A percentile compares a stretch with the other conserved stretches of the same genome.
Evolutionary conservation across 306 rosid species (phyloP).

Genomic region (Lathyrus aphaca): DNA sequence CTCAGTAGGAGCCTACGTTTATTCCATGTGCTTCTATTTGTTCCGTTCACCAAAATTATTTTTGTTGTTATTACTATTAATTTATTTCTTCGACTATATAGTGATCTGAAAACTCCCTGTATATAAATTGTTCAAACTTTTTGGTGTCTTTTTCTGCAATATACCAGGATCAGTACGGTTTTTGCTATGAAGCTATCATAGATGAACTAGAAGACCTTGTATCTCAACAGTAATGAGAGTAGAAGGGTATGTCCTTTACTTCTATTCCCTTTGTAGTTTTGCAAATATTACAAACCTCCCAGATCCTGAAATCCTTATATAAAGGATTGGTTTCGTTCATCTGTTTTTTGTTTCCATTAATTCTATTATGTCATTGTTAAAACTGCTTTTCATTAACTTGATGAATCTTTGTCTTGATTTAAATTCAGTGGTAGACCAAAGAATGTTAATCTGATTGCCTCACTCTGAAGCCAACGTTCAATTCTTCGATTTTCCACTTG

Average conservation of each 20-base stretch:
- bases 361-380: slow-evolving; percentile 14
- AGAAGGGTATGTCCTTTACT: slow-evolving; percentile 43
- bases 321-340: background rate
- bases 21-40: background rate
- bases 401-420: slow-evolving; percentile 31
- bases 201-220: slow-evolving; percentile 80
- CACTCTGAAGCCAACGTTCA: slow-evolving; percentile 37
- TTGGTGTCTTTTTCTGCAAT: slow-evolving; percentile 33
- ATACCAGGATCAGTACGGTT: slow-evolving; percentile 63
- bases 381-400: slow-evolving; percentile 16
- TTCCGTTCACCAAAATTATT: background rate
- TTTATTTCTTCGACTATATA: background rate
- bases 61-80: background rate
- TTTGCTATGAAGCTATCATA: slow-evolving; percentile 62
- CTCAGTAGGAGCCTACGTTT: slow-evolving; percentile 1
- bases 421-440: slow-evolving; percentile 36
- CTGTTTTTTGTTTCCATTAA: slow-evolving; percentile 13
- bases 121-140: slow-evolving; percentile 17
- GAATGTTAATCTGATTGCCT: slow-evolving; percentile 40
- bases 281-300: slow-evolving; percentile 12
- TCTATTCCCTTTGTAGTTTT: slow-evolving; percentile 28
- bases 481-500: slow-evolving; percentile 22
- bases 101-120: slow-evolving; percentile 18
- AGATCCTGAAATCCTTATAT: slow-evolving; percentile 32
- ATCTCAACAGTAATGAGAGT: slow-evolving; percentile 45